A percentile compares a stretch with the other conserved stretches of the same genome.
These are phyloP conservation scores for Phytophthora crassamura DNA, from an alignment of 352 stramenopile genomes.

Conservation along the genomic window DNA sequence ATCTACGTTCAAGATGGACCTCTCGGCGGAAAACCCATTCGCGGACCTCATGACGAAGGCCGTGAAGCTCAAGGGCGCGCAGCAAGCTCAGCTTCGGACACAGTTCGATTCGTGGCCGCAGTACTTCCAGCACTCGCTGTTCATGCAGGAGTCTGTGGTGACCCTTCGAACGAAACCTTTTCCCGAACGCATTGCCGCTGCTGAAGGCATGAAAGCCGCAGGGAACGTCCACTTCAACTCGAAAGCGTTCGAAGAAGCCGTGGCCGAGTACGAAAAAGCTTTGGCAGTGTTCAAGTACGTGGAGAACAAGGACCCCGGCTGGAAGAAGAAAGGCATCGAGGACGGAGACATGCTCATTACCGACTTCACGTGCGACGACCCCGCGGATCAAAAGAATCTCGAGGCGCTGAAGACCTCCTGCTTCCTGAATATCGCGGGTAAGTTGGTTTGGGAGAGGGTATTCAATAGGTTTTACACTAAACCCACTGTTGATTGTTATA, in stretches of 20 bases:
- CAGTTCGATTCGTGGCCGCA: conserved; percentile 81
- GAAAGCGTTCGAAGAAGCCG: conserved; percentile 65
- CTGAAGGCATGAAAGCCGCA: conserved; percentile 68
- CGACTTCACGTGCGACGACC: conserved; percentile 61
- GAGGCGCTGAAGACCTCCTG: conserved; percentile 68
- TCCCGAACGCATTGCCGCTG: conserved; percentile 57
- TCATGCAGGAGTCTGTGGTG: conserved; percentile 83
- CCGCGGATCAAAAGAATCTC: conserved; percentile 51
- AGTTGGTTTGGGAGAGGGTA: conserved; percentile 1
- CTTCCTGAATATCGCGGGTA: conserved; percentile 86
- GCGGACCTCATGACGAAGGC: conserved; percentile 86
- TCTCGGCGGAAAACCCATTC: conserved; percentile 77
- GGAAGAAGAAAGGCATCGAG: conserved; percentile 90
- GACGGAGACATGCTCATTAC: conserved; percentile 71
- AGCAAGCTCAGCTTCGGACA: conserved; percentile 81
- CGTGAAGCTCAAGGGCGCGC: conserved; percentile 84
- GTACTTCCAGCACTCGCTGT: conserved; percentile 90
- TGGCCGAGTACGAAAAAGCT: conserved; percentile 86
- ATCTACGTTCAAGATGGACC: conserved; percentile 49
- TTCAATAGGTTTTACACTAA: background rate
- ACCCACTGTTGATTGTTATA: background rate
- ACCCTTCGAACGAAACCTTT: conserved; percentile 53
- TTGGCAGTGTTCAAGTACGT: conserved; percentile 86
- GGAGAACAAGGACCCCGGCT: conserved; percentile 79
- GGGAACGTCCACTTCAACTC: conserved; percentile 70